phyloP scores from a whole-genome alignment of 805 yeast species.

The Priceomyces carsonii region DNA sequence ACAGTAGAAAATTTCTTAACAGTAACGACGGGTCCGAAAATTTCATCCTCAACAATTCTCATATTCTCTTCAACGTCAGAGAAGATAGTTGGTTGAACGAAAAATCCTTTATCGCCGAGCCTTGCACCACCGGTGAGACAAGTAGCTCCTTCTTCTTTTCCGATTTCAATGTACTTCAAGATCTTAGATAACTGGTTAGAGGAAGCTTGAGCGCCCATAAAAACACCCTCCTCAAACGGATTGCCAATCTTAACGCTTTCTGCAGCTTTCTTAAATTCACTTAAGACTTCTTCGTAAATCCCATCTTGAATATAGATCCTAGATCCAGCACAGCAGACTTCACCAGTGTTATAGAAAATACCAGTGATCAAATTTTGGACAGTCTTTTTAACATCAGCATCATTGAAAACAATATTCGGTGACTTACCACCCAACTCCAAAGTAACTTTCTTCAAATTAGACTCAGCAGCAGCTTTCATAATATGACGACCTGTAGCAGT shows the following conservation, averaged over 20 bases:
- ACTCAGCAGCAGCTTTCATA: slow-evolving; percentile 75
- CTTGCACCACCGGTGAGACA: slow-evolving; percentile 82
- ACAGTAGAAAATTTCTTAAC: slow-evolving; percentile 77
- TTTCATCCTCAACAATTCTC: slow-evolving; percentile 83
- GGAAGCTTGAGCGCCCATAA: slow-evolving; percentile 94
- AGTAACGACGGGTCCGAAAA: slow-evolving; percentile 92
- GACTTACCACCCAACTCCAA: slow-evolving; percentile 97
- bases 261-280: slow-evolving; percentile 60
- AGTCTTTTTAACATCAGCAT: slow-evolving; percentile 77
- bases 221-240: slow-evolving; percentile 75
- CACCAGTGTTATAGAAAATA: slow-evolving; percentile 93
- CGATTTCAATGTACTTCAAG: slow-evolving; percentile 71
- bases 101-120: slow-evolving; percentile 68
- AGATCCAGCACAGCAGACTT: slow-evolving; percentile 94
- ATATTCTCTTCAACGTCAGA: slow-evolving; percentile 74
- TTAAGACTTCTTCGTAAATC: slow-evolving; percentile 74
- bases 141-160: slow-evolving; percentile 82
- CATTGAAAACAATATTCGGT: slow-evolving; percentile 85
- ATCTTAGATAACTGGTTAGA: slow-evolving; percentile 76
- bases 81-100: slow-evolving; percentile 79
- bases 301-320: slow-evolving; percentile 86
- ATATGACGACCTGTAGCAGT: slow-evolving; percentile 86
- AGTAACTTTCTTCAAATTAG: slow-evolving; percentile 85
- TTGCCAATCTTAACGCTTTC: slow-evolving; percentile 67
- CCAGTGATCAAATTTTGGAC: slow-evolving; percentile 76